Base-by-base conservation (phyloP, 179 eudicot species). In the Silene coronaria region DNA sequence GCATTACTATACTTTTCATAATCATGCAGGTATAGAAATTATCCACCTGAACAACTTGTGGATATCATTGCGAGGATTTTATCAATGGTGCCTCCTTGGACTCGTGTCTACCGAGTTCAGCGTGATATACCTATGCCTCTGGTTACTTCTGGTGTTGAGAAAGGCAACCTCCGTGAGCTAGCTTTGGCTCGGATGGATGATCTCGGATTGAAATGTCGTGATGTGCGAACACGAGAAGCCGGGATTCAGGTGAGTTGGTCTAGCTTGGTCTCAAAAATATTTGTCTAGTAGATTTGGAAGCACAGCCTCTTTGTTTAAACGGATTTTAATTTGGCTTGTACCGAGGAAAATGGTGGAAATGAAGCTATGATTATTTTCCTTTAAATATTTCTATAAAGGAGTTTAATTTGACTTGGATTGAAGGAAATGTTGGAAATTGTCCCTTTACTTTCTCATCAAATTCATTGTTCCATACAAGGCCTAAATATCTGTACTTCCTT, bases 181-280 rank as follows among this genome's bases (percentile, higher is more conserved):
- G 99, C 99, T 81, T 85, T 95, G 81, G 97, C 99, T 68, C 86
- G 99, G 79, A 95, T 95, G 99, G 96, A 92, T 84, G 99, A 95
- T 76, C 82, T 95, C 32, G 97, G 99, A 72, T 86, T 95, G 80
- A 95, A 95, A 84, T 95, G 99, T 62, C 86, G 99, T 53, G 99
- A 95, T 84, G 99, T 95, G 75, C 88, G 99, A 79, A 95, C 99
- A 51, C 92, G 99, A 77, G 99, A 95, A 88, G 99, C 99, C 81
- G 99, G 99, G 71, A 95, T 95, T 72, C 99, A 95, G 91, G 99
- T 89, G 64, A 75, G 83, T 60, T 63, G 76, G 60, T 64, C 28
- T 28, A 13, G 46, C 67, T 74, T 36, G 73, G 34, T 69, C 34
- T 21, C 55, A 60, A 48, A n/a, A 2, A 1, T 30, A 4, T 27